A percentile compares a stretch with the other conserved stretches of the same genome.
These are phyloP conservation scores for Labyrinthula sp. DNA, from an alignment of 352 stramenopile genomes.

Conservation along the genomic window DNA sequence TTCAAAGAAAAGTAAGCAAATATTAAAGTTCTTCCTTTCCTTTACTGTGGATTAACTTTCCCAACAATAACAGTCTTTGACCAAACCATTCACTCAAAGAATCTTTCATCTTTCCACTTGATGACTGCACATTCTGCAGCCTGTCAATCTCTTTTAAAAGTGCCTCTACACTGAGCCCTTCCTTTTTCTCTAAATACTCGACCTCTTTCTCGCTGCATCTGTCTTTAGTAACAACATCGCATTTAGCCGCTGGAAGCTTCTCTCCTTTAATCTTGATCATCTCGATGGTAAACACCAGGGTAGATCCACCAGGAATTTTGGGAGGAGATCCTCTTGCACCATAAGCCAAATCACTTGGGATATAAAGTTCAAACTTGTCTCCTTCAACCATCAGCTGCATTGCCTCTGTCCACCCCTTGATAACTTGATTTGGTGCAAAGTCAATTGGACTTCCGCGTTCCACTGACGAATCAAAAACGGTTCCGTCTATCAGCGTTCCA, in stretches of 20 bases:
- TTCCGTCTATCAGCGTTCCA: conserved; percentile 78
- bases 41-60: too few relatives aligned
- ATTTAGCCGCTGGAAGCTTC: conserved; percentile 35
- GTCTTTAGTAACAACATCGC: conserved; percentile 34
- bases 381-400: conserved; percentile 64
- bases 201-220: conserved; percentile 41
- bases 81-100: too few relatives aligned
- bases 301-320: conserved; percentile 72
- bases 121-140: conserved; percentile 33
- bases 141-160: conserved; percentile 6
- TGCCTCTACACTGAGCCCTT: conserved; percentile 30
- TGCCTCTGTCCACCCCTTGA: conserved; percentile 60
- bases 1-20: too few relatives aligned
- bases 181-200: conserved; percentile 39
- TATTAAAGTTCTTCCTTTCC: too few relatives aligned
- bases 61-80: too few relatives aligned
- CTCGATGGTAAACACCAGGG: conserved; percentile 87
- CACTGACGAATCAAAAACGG: conserved; percentile 86
- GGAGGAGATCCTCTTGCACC: conserved; percentile 63
- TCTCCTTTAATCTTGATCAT: conserved; percentile 59
- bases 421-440: conserved; percentile 78
- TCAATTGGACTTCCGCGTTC: conserved; percentile 71
- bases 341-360: conserved; percentile 72
- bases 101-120: conserved; percentile 33
- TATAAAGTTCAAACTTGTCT: conserved; percentile 61